phyloP scores from a whole-genome alignment of 352 stramenopile genomes.

The Phytophthora chlamydospora region DNA sequence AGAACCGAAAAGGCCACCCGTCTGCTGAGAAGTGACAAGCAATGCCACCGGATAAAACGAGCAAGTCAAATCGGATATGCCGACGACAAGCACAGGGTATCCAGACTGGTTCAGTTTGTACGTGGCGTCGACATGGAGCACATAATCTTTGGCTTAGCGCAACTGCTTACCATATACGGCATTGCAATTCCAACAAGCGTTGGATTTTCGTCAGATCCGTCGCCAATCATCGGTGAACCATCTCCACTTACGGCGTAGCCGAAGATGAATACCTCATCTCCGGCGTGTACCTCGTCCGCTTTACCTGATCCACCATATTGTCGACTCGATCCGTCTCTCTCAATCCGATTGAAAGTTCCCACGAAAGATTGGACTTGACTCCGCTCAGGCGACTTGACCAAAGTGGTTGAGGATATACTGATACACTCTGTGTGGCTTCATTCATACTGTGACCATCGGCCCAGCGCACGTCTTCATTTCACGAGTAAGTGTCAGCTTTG shows the following conservation, averaged over 20 bases:
- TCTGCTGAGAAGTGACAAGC: constrained; percentile 1
- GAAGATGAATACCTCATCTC: constrained; percentile 6
- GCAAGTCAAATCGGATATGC: constrained; percentile 3
- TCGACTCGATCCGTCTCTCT: constrained; percentile 1
- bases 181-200: constrained; percentile 11
- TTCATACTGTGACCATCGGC: constrained; percentile 1
- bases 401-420: constrained; percentile 10
- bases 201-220: constrained; percentile 1
- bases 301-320: not conserved
- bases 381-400: constrained; percentile 3
- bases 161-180: constrained; percentile 13
- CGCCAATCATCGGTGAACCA: not conserved
- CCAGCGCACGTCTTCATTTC: constrained; percentile 8
- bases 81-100: constrained; percentile 6
- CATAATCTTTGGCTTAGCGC: not conserved
- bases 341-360: not conserved
- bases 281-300: not conserved
- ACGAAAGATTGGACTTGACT: constrained; percentile 6
- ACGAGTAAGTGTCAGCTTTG: not conserved
- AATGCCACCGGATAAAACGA: constrained; percentile 2
- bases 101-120: constrained; percentile 9
- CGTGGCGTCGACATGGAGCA: constrained; percentile 12
- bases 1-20: not conserved
- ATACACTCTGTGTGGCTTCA: constrained; percentile 13
- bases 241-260: not conserved